A percentile compares a stretch with the other conserved stretches of the same genome.
Conservation (phyloP, 306 rosid genomes). For the Leucaena leucocephala region DNA sequence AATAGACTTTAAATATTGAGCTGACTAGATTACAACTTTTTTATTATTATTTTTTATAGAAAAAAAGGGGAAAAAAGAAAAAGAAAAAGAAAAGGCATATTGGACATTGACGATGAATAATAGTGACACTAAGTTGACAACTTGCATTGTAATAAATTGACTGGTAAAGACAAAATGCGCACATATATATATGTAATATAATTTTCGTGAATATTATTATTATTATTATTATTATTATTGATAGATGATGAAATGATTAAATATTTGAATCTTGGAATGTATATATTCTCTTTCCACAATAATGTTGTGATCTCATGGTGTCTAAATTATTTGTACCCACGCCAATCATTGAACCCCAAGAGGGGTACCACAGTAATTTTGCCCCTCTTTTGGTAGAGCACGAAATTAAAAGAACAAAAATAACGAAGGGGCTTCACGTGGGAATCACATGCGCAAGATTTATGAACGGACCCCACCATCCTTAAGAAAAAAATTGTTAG, state of each 20-base stretch:
- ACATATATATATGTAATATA: too few species aligned
- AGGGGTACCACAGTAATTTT: conserved; percentile 45
- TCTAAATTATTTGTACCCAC: neutral
- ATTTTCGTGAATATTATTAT: too few species aligned
- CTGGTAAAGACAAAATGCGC: too few species aligned
- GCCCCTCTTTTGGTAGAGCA: neutral
- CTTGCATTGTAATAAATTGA: too few species aligned
- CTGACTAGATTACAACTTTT: too few species aligned
- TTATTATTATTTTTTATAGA: too few species aligned
- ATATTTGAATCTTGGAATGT: neutral
- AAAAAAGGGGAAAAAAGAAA: too few species aligned
- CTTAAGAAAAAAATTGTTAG: neutral
- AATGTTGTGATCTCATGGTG: neutral
- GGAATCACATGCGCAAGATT: conserved; percentile 50
- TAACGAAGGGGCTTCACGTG: conserved; percentile 53
- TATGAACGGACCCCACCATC: conserved; percentile 32
- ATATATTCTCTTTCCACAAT: neutral
- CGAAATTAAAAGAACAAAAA: neutral
- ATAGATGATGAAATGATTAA: neutral
- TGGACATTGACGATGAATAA: too few species aligned
- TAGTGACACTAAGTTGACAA: too few species aligned
- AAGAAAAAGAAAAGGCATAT: too few species aligned
- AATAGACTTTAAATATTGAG: too few species aligned
- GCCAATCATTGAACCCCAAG: conserved; percentile 39
- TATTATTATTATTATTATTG: too few species aligned